Evolutionary conservation across 1,139 yeast species (phyloP), one percentile per base, ranked within the genome.

Genomic region (Scheffersomyces parashehatae): DNA sequence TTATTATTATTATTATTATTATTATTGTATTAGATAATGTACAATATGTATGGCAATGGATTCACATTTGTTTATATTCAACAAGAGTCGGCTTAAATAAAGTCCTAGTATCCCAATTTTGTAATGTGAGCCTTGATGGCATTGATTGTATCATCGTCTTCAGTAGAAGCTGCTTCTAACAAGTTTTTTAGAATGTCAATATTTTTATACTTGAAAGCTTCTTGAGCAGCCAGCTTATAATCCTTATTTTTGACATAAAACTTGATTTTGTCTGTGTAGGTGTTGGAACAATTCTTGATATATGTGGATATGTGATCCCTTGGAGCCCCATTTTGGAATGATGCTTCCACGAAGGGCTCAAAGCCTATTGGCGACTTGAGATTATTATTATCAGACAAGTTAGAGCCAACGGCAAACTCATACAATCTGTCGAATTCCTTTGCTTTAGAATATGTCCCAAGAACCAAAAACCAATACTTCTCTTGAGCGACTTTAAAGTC

Each of bases 341-440:
- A 75, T 31, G 77, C 74, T 10, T 76, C 71, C 39, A 75, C 85
- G 51, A 89, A 82, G 2, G 85, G 82, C 49, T 75, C 76, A 51
- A 83, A 86, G 0, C 95, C 95, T 43, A 89, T 85, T 0, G 91
- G 89, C 0, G 95, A 78, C 53, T 79, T 82, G 43, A 75, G 73
- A n/a, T 50, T 44, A 1, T 51, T 43, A 30, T 52, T 49, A 4
- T 55, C 50, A 3, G 63, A 47, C 8, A 75, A 61, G 1, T 38
- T 55, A 42, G 40, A 20, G 10, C 56, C 58, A 6, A 67, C 58
- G 28, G 70, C 62, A 52, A 77, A 77, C 45, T 73, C 73, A 47
- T 70, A 79, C 31, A 91, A 62, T 39, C 80, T 82, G 28, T 83
- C 87, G 70, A 86, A 88, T 40, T 83, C 82, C 6, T 77, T 71